phyloP scores from a whole-genome alignment of 441 rosid genomes.

The Corymbia calophylla region DNA sequence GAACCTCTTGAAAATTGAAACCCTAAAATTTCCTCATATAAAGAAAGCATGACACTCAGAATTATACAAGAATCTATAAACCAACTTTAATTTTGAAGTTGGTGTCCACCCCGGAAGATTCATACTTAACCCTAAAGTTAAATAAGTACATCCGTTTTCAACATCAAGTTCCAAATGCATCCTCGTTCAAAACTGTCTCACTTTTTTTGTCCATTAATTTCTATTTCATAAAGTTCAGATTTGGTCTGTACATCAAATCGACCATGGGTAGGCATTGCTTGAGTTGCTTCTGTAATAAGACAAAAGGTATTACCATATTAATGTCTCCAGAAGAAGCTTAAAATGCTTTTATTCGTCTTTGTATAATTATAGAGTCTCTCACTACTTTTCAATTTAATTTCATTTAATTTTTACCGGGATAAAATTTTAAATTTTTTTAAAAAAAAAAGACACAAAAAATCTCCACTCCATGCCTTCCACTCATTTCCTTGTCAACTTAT shows the following conservation, averaged over 20 bases:
- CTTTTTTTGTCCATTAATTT: not conserved
- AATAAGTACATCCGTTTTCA: not conserved
- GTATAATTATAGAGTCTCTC: not conserved
- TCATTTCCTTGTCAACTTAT: not conserved
- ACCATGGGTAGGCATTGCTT: not conserved
- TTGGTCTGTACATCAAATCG: not conserved
- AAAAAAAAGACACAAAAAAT: too few species aligned
- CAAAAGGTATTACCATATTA: not conserved
- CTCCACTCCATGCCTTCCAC: not conserved
- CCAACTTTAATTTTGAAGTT: not conserved
- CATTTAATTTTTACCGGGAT: not conserved
- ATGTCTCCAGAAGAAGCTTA: not conserved
- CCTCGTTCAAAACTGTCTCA: not conserved
- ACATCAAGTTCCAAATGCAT: not conserved
- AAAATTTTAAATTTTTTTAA: too few species aligned
- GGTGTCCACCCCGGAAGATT: not conserved
- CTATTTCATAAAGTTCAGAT: not conserved
- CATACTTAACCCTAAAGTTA: not conserved
- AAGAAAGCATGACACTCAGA: not conserved
- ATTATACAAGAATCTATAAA: not conserved
- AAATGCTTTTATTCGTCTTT: too few species aligned
- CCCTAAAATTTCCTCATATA: not conserved
- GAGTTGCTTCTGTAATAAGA: not conserved
- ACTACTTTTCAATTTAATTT: not conserved
- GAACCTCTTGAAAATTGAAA: not conserved